A percentile compares a stretch with the other conserved stretches of the same genome.
These are phyloP conservation scores for Pseudogymnoascus sp. DNA, from an alignment of 2,329 filamentous ascomycete genomes.

Conservation along the genomic window DNA sequence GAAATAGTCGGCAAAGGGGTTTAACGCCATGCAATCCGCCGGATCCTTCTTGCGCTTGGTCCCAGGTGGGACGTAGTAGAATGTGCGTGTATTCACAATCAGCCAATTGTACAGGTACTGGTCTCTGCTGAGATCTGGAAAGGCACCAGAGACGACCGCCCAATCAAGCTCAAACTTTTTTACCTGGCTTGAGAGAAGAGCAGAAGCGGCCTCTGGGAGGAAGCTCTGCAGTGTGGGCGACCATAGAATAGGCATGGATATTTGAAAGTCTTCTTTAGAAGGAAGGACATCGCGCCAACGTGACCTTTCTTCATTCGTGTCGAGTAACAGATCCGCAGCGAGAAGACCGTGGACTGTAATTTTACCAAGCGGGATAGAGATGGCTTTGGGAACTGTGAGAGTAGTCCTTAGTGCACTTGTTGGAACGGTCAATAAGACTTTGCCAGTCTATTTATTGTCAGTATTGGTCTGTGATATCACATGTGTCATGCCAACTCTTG, in stretches of 20 bases:
- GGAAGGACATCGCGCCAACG: constrained; percentile 65
- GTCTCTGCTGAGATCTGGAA: constrained; percentile 31
- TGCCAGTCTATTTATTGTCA: constrained; percentile 38
- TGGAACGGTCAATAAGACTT: constrained; percentile 58
- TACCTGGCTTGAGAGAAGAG: constrained; percentile 46
- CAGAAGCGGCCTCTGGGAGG: constrained; percentile 36
- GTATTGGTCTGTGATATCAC: constrained; percentile 1
- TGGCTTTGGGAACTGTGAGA: constrained; percentile 46
- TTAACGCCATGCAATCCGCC: constrained; percentile 58
- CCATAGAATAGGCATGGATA: constrained; percentile 50
- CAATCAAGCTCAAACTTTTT: constrained; percentile 44
- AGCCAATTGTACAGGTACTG: constrained; percentile 49
- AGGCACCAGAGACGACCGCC: constrained; percentile 33
- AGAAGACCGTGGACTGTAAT: constrained; percentile 63
- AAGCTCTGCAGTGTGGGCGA: constrained; percentile 32
- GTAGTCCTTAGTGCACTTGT: constrained; percentile 53
- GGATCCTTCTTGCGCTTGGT: constrained; percentile 31
- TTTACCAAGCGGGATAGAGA: constrained; percentile 44
- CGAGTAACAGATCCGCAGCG: constrained; percentile 56
- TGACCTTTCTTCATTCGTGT: constrained; percentile 32
- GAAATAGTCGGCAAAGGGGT: constrained; percentile 66
- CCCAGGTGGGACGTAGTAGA: constrained; percentile 42
- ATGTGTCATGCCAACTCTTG: neutral
- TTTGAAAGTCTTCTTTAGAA: constrained; percentile 46
- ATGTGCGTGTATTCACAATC: constrained; percentile 53